Base-by-base conservation (phyloP, 805 yeast species). In the Cyberlindnera japonica region DNA sequence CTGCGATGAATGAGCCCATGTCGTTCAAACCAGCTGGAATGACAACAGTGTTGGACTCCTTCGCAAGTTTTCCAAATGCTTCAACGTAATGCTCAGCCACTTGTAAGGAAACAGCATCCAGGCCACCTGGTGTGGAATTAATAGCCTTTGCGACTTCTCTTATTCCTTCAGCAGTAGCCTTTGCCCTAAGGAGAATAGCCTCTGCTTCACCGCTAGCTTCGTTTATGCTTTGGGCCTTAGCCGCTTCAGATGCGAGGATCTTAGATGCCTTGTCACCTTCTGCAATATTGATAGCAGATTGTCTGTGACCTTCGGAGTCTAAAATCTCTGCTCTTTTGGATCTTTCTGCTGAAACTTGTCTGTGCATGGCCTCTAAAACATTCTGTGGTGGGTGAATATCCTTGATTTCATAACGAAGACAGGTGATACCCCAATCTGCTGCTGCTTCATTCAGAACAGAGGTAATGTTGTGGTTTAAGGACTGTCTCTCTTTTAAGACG, bases 311-410 rank as follows among this genome's bases (percentile, higher is more conserved):
- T 64, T 86, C 95, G 33, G 88, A 79, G 55, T 86, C 95, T 57
- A 86, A 72, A 49, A 86, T 86, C 61, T 86, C 91, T 3, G 95
- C 95, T 45, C 95, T 71, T 60, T 87, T 87, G 37, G 89, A 79
- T 51, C 95, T 70, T 62, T 87, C 95, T 33, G 95, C 93, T 44
- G 83, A 75, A 18, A 87, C 95, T 62, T 84, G 95, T 58, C 91
- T 76, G 63, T 86, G 95, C 95, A 86, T 87, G 20, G 95, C 93
- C 54, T 83, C 90, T 53, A 86, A 74, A 10, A 86, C 95, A 51
- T 84, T 83, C 26, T 73, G 72, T 3, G 95, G 95, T 2, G 95
- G 95, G 58, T 86, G 89, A 44, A 86, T 86, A 58, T 86, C 95
- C 56, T 89, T 75, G 63, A 86, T 85, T 61, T 86, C 95, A 62